Percentiles rank a stretch among this genome's conserved stretches.
phyloP scores from a whole-genome alignment of 768 basidiomycete species.

The Gautieria morchelliformis region DNA sequence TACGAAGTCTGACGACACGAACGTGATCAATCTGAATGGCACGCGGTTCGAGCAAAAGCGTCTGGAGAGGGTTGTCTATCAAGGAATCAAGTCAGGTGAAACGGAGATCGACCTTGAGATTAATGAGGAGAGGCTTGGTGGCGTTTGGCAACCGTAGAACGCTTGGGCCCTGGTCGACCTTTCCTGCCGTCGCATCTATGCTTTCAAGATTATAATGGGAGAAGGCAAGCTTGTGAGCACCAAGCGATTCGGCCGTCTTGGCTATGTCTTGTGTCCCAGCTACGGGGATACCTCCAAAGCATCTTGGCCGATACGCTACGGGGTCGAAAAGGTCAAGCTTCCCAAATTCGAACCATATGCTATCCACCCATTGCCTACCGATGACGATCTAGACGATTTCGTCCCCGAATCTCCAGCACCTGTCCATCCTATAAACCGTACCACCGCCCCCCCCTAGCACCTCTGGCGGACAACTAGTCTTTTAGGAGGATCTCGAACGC shows the following conservation, averaged over 20 bases:
- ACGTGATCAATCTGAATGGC: slow-evolving; percentile 19
- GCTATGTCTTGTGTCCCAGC: slow-evolving; percentile 27
- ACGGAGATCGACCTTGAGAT: slow-evolving; percentile 29
- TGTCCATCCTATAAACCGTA: background rate
- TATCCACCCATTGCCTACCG: slow-evolving; percentile 15
- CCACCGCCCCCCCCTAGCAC: slow-evolving; percentile 1
- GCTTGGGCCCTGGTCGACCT: slow-evolving; percentile 31
- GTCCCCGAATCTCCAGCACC: slow-evolving; percentile 16
- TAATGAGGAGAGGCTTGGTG: slow-evolving; percentile 20
- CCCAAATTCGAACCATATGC: slow-evolving; percentile 19
- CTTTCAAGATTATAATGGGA: slow-evolving; percentile 29
- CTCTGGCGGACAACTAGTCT: background rate
- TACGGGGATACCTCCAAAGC: slow-evolving; percentile 25
- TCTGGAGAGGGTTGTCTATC: slow-evolving; percentile 26
- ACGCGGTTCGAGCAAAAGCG: slow-evolving; percentile 18
- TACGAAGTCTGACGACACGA: slow-evolving; percentile 10
- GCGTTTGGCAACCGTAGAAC: slow-evolving; percentile 29
- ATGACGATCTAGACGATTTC: slow-evolving; percentile 28
- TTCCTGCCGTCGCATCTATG: slow-evolving; percentile 31
- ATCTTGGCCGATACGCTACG: slow-evolving; percentile 25
- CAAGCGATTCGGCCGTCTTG: slow-evolving; percentile 24
- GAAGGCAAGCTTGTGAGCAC: slow-evolving; percentile 18
- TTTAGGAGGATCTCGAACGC: slow-evolving; percentile 21
- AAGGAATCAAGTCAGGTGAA: slow-evolving; percentile 28
- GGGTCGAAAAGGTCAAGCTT: slow-evolving; percentile 23